Conservation (phyloP, 2,329 filamentous ascomycete species). For the Pyricularia sp. region DNA sequence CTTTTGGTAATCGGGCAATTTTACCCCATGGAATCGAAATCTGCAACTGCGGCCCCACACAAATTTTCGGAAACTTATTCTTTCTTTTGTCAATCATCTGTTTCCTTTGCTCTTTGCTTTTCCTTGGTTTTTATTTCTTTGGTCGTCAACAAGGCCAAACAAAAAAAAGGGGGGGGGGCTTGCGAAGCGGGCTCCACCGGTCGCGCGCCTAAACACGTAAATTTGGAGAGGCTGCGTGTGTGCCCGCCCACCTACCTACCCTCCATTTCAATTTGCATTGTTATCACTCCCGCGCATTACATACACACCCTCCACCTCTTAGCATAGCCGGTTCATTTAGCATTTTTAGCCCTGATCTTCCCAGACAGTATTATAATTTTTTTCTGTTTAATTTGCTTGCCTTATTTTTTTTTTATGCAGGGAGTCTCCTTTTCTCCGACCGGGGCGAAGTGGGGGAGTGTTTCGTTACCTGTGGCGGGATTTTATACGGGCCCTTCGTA, state of each 20-base stretch:
- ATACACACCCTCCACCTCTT: background rate
- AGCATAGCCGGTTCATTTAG: background rate
- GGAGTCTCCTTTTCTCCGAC: background rate
- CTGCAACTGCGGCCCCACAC: background rate
- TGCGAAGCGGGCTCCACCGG: background rate
- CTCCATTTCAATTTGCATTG: no score
- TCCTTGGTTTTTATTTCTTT: background rate
- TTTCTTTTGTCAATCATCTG: background rate
- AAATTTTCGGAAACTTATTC: background rate
- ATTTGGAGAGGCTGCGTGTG: background rate
- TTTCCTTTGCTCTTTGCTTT: background rate
- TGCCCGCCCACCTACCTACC: no score
- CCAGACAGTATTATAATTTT: background rate
- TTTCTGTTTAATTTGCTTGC: background rate
- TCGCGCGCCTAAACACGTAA: background rate
- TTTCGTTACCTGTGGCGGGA: background rate
- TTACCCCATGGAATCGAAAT: background rate
- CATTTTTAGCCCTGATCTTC: background rate
- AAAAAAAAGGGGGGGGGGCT: background rate
- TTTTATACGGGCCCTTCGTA: no score
- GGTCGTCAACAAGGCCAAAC: no score
- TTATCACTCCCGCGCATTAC: background rate
- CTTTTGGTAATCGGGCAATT: background rate
- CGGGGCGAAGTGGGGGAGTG: background rate
- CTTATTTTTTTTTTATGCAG: background rate